These are phyloP conservation scores for Chaetomium globosum DNA, from an alignment of 2,329 filamentous ascomycete genomes.

Conservation along the genomic window DNA sequence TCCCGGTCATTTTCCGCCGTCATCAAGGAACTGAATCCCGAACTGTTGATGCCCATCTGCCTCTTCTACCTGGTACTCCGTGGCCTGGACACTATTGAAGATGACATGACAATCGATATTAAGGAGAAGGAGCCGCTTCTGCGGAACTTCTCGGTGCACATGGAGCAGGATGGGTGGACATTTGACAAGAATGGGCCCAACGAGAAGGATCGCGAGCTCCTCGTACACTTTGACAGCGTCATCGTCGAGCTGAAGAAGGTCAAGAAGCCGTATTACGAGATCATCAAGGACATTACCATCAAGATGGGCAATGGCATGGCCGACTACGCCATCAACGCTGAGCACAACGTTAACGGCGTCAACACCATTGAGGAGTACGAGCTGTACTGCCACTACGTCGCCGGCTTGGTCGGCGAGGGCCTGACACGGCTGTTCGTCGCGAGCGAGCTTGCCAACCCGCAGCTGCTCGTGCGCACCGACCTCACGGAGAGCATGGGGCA, in stretches of 20 bases:
- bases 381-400: constrained; percentile 96
- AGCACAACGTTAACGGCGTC: constrained; percentile 77
- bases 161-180: constrained; percentile 87
- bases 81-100: constrained; percentile 96
- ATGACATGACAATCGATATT: constrained; percentile 90
- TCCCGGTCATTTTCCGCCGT: constrained; percentile 92
- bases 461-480: constrained; percentile 73
- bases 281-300: constrained; percentile 89
- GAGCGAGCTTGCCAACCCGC: constrained; percentile 82
- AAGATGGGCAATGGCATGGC: constrained; percentile 99
- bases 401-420: constrained; percentile 96
- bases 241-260: constrained; percentile 84
- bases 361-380: constrained; percentile 88
- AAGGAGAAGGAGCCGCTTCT: constrained; percentile 83
- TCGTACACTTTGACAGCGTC: constrained; percentile 89
- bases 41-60: constrained; percentile 84
- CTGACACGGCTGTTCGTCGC: constrained; percentile 88
- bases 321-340: constrained; percentile 84
- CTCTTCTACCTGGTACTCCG: constrained; percentile 93
- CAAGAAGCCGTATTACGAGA: constrained; percentile 78
- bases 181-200: constrained; percentile 83
- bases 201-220: constrained; percentile 90
- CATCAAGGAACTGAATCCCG: constrained; percentile 93
- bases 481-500: constrained; percentile 96
- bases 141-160: constrained; percentile 75